A percentile compares a stretch with the other conserved stretches of the same genome.
Evolutionary conservation across 2,329 filamentous ascomycete genomes (phyloP).

Genomic region (Botrytis sinoallii): DNA sequence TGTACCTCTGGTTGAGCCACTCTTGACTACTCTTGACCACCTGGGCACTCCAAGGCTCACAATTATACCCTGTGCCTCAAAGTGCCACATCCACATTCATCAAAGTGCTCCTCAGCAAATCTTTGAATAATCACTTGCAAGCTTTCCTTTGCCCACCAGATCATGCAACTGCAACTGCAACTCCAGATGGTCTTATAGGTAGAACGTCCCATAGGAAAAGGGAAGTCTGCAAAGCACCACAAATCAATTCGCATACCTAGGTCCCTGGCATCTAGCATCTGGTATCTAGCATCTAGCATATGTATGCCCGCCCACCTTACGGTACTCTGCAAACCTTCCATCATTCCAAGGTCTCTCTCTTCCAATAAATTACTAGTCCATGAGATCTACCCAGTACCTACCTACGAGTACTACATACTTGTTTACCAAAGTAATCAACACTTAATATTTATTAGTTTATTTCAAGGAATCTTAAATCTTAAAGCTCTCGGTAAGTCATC

Average conservation of each 20-base stretch:
- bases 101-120: background rate
- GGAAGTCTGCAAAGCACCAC: background rate
- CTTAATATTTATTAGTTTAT: slow-evolving; percentile 5
- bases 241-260: background rate
- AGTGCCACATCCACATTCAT: slow-evolving; percentile 5
- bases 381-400: background rate
- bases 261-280: background rate
- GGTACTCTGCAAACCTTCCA: background rate
- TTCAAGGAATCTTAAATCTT: background rate
- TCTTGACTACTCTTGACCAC: background rate
- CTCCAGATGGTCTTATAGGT: background rate
- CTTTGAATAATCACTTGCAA: background rate
- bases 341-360: background rate
- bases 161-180: slow-evolving; percentile 18
- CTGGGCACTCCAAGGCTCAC: background rate
- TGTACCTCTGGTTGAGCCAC: background rate
- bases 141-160: slow-evolving; percentile 12
- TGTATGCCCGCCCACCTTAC: background rate
- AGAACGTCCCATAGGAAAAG: background rate
- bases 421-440: background rate
- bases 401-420: no score
- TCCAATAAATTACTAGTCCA: background rate
- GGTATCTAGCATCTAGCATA: background rate
- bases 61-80: slow-evolving; percentile 7
- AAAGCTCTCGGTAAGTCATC: background rate